Conservation (phyloP, 306 rosid species). For the Rosa rugosa region DNA sequence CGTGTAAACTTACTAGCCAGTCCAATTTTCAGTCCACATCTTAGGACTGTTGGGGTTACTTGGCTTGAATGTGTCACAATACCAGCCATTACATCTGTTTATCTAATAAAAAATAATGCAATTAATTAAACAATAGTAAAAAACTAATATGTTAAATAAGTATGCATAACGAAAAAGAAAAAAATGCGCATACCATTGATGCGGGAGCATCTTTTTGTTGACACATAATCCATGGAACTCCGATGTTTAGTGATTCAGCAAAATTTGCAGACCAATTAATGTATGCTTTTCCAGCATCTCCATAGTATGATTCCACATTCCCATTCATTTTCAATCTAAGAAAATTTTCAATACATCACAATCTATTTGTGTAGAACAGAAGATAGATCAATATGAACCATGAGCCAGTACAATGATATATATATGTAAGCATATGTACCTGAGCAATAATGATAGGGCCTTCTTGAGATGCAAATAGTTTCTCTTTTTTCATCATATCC, state of each 20-base stretch:
- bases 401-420: not conserved
- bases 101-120: conserved; percentile 25
- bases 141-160: not conserved
- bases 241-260: conserved; percentile 43
- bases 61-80: conserved; percentile 48
- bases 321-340: conserved; percentile 60
- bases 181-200: conserved; percentile 34
- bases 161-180: not conserved
- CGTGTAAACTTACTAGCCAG: conserved; percentile 42
- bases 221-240: conserved; percentile 72
- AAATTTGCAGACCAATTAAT: conserved; percentile 52
- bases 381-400: not conserved
- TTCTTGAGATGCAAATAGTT: conserved; percentile 56
- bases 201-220: conserved; percentile 50
- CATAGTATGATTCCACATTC: conserved; percentile 43
- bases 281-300: conserved; percentile 54
- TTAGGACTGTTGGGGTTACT: conserved; percentile 51
- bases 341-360: not conserved
- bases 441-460: conserved; percentile 56
- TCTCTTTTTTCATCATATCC: conserved; percentile 51
- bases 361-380: not conserved
- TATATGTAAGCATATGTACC: conserved; percentile 19
- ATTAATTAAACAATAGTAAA: not conserved
- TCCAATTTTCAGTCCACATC: conserved; percentile 71
- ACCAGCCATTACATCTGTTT: conserved; percentile 63